Evolutionary conservation across 805 yeast species (phyloP).

Genomic region (Saccharomycopsis babjevae): DNA sequence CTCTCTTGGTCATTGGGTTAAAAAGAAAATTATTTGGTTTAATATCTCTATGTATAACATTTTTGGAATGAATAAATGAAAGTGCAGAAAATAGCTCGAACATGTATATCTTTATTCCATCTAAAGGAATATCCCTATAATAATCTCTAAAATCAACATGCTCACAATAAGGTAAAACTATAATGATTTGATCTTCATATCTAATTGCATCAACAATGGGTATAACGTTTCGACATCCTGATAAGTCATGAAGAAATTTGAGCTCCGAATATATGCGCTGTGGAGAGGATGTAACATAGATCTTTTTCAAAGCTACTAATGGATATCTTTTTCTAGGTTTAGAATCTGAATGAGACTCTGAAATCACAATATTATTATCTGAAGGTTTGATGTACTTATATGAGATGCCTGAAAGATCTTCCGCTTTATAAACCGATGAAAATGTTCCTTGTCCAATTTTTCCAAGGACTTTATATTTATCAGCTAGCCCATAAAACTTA

Average conservation of each 20-base stretch:
- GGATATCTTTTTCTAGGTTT: constrained; percentile 6
- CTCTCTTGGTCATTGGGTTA: constrained; percentile 48
- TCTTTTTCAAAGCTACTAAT: constrained; percentile 78
- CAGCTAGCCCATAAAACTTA: constrained; percentile 3
- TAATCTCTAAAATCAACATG: constrained; percentile 87
- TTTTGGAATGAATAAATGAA: constrained; percentile 54
- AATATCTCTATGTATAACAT: constrained; percentile 85
- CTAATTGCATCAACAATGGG: constrained; percentile 84
- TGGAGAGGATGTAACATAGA: constrained; percentile 93
- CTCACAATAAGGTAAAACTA: constrained; percentile 82
- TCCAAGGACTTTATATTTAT: constrained; percentile 27
- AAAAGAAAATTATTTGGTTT: constrained; percentile 75
- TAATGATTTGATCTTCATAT: constrained; percentile 83
- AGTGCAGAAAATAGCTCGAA: constrained; percentile 70
- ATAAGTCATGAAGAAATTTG: constrained; percentile 56
- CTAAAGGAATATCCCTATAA: constrained; percentile 66
- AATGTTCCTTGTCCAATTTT: constrained; percentile 83
- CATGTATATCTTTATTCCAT: constrained; percentile 75
- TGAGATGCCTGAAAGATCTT: constrained; percentile 36
- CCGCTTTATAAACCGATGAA: constrained; percentile 71
- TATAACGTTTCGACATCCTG: constrained; percentile 68
- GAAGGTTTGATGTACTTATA: constrained; percentile 32
- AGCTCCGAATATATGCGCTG: constrained; percentile 83
- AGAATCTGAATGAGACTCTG: neutral
- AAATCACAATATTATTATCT: neutral